phyloP scores from a whole-genome alignment of 1,284 basidiomycete genomes.

The Ganoderma multipileum region DNA sequence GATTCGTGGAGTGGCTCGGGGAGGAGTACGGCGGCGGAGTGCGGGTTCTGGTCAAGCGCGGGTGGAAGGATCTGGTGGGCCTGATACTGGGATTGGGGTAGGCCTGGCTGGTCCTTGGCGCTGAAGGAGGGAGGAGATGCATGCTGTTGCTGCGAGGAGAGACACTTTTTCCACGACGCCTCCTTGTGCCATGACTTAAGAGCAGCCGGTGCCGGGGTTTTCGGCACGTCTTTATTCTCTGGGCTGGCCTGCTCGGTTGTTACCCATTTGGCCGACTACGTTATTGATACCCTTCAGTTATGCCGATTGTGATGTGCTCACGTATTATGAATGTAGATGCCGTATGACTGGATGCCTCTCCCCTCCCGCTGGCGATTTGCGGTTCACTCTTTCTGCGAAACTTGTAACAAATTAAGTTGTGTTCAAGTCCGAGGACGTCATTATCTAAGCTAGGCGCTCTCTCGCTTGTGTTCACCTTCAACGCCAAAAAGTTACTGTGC shows the following conservation, averaged over 20 bases:
- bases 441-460: too few species aligned
- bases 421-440: too few species aligned
- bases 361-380: too few species aligned
- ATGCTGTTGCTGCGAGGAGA: neutral
- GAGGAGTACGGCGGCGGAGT: slow-evolving; percentile 63
- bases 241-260: slow-evolving; percentile 2
- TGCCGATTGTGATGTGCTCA: neutral
- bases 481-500: neutral
- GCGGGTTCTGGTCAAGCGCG: slow-evolving; percentile 50
- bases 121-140: neutral
- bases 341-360: neutral
- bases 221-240: neutral
- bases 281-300: slow-evolving; percentile 19
- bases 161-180: neutral
- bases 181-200: neutral
- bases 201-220: neutral
- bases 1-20: slow-evolving; percentile 77
- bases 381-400: too few species aligned
- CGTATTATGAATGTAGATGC: neutral
- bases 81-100: slow-evolving; percentile 51
- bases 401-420: too few species aligned
- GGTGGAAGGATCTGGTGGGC: slow-evolving; percentile 57
- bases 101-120: neutral
- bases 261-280: slow-evolving; percentile 3
- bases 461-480: too few species aligned